Evolutionary conservation across 805 yeast species (phyloP).

Genomic region (Tetrapisispora pingtungensis): DNA sequence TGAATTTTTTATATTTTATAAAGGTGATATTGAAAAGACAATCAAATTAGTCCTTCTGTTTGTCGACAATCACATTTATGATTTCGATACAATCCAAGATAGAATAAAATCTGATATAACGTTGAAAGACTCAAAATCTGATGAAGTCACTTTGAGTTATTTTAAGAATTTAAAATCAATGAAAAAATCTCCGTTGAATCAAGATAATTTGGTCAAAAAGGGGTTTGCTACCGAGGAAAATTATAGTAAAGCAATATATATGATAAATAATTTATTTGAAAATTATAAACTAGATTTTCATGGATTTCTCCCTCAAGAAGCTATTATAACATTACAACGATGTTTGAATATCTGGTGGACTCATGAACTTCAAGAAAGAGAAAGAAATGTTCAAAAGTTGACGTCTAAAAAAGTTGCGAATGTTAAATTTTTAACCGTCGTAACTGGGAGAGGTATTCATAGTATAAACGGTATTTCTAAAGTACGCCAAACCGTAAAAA

Average conservation of each 20-base stretch:
- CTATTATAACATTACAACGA: slow-evolving; percentile 30
- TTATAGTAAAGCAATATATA: neutral
- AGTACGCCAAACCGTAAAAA: slow-evolving; percentile 36
- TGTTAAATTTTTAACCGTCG: slow-evolving; percentile 36
- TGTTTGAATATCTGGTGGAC: slow-evolving; percentile 54
- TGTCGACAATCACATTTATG: neutral
- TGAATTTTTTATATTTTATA: slow-evolving; percentile 33
- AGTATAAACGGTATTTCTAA: slow-evolving; percentile 47
- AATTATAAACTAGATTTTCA: slow-evolving; percentile 45
- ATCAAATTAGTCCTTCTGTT: neutral
- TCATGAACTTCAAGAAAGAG: slow-evolving; percentile 39
- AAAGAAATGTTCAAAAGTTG: slow-evolving; percentile 29
- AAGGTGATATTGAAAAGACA: slow-evolving; percentile 30
- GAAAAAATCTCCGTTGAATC: neutral
- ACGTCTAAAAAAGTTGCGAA: slow-evolving; percentile 31
- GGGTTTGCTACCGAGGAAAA: neutral
- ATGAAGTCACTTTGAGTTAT: too few relatives aligned
- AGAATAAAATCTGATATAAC: neutral
- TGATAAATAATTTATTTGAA: slow-evolving; percentile 12
- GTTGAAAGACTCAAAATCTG: too few relatives aligned
- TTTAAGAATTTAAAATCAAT: neutral
- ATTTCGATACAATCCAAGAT: neutral
- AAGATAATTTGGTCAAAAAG: neutral
- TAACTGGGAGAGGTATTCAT: slow-evolving; percentile 68
- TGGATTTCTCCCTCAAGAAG: slow-evolving; percentile 38